phyloP scores from a whole-genome alignment of 768 basidiomycete species.

The Agrocybe chaxingu region DNA sequence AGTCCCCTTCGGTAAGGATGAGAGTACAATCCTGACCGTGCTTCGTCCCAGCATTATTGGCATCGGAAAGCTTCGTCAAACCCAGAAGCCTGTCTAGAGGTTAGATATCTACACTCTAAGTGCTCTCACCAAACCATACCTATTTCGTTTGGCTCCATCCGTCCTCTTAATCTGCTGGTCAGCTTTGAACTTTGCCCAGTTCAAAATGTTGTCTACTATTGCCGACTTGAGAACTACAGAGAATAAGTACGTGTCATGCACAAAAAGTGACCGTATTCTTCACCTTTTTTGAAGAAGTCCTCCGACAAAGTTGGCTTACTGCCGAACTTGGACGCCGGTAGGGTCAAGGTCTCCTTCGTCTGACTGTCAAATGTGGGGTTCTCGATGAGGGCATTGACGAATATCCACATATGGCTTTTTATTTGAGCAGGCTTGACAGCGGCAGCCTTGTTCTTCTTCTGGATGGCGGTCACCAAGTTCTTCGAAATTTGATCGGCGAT shows the following conservation, averaged over 20 bases:
- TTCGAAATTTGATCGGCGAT: constrained; percentile 91
- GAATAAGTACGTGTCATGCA: background rate
- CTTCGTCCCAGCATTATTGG: constrained; percentile 93
- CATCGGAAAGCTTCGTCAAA: constrained; percentile 90
- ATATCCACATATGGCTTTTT: constrained; percentile 98
- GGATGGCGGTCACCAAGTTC: constrained; percentile 72
- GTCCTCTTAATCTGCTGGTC: constrained; percentile 96
- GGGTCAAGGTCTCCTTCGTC: constrained; percentile 93
- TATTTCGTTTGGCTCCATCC: constrained; percentile 84
- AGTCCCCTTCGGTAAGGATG: constrained; percentile 98
- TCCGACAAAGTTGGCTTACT: constrained; percentile 82
- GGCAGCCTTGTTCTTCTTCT: constrained; percentile 98
- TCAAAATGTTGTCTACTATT: constrained; percentile 88
- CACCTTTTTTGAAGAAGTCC: constrained; percentile 96
- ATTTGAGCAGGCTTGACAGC: constrained; percentile 90
- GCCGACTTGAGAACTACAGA: constrained; percentile 71
- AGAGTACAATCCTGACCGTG: constrained; percentile 83
- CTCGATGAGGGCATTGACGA: constrained; percentile 92
- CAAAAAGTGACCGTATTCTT: constrained; percentile 11
- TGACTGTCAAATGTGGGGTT: constrained; percentile 99
- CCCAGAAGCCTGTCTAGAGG: constrained; percentile 67
- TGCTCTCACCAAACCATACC: constrained; percentile 42
- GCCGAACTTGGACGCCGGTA: constrained; percentile 86
- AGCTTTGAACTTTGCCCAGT: constrained; percentile 96
- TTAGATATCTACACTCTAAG: background rate